Conservation (phyloP, 2,329 filamentous ascomycete genomes). For the Leptographium galeiforme region DNA sequence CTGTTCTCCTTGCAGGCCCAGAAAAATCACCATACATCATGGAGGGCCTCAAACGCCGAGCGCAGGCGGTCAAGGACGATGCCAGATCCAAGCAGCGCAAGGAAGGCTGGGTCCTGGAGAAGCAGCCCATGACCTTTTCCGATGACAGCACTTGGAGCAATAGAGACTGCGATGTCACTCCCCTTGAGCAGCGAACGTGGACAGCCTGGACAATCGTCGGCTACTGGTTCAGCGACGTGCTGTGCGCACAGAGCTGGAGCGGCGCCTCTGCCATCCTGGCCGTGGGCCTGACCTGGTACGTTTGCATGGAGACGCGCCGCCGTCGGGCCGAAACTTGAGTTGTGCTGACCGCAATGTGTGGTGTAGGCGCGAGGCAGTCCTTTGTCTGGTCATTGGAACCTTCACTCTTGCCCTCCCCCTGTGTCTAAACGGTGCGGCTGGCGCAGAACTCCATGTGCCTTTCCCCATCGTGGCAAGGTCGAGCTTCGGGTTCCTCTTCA, state of each 20-base stretch:
- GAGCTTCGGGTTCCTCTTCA: constrained; percentile 19
- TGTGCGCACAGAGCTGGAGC: constrained; percentile 31
- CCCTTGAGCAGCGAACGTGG: constrained; percentile 30
- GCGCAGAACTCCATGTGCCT: constrained; percentile 30
- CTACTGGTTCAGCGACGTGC: constrained; percentile 31
- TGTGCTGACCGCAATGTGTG: background rate
- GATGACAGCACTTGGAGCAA: constrained; percentile 27
- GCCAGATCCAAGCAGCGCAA: constrained; percentile 20
- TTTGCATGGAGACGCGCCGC: background rate
- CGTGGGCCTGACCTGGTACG: constrained; percentile 27
- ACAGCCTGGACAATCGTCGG: constrained; percentile 19
- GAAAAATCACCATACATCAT: background rate
- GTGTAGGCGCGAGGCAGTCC: constrained; percentile 28
- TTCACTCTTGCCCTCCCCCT: constrained; percentile 41
- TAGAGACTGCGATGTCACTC: constrained; percentile 30
- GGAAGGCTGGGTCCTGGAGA: constrained; percentile 26
- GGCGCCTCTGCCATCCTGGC: constrained; percentile 31
- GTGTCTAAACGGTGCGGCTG: constrained; percentile 30
- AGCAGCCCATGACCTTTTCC: constrained; percentile 24
- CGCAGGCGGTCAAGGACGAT: constrained; percentile 15
- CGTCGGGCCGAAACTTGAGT: background rate
- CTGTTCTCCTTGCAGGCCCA: too few relatives aligned
- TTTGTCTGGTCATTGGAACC: constrained; percentile 38
- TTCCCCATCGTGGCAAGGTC: constrained; percentile 19
- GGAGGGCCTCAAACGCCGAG: background rate